Evolutionary conservation across 2,329 filamentous ascomycete genomes (phyloP).

Genomic region (Penicillium hordei): DNA sequence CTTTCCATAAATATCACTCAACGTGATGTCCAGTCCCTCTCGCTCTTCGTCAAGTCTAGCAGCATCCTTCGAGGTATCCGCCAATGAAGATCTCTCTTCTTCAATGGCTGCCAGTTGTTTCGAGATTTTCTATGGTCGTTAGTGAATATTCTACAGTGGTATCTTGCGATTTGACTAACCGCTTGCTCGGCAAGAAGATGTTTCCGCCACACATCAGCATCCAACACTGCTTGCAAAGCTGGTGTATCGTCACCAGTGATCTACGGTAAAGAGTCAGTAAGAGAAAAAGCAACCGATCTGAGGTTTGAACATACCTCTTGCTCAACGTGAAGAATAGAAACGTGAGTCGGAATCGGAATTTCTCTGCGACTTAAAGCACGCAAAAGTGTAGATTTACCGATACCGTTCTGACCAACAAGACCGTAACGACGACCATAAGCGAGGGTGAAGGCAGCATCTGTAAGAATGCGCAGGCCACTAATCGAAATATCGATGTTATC

Average conservation of each 20-base stretch:
- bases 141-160: background rate
- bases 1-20: slow-evolving; percentile 88
- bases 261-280: slow-evolving; percentile 46
- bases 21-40: slow-evolving; percentile 84
- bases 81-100: slow-evolving; percentile 71
- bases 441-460: slow-evolving; percentile 84
- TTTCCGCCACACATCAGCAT: slow-evolving; percentile 98
- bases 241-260: slow-evolving; percentile 94
- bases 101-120: slow-evolving; percentile 76
- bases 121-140: slow-evolving; percentile 64
- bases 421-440: slow-evolving; percentile 93
- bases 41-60: slow-evolving; percentile 80
- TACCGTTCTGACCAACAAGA: slow-evolving; percentile 98
- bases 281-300: background rate
- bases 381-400: slow-evolving; percentile 93
- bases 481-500: slow-evolving; percentile 96
- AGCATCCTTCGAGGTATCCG: slow-evolving; percentile 89
- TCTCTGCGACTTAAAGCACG: slow-evolving; percentile 90
- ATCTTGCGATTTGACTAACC: slow-evolving; percentile 49
- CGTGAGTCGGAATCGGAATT: slow-evolving; percentile 90
- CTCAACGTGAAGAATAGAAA: slow-evolving; percentile 97
- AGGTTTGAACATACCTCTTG: slow-evolving; percentile 69
- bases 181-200: slow-evolving; percentile 86
- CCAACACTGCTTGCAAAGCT: slow-evolving; percentile 88
- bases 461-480: slow-evolving; percentile 81